Evolutionary conservation across 257 asterid genomes (phyloP), one percentile per base, ranked within the genome.

Genomic region (Ophiorrhiza pumila): DNA sequence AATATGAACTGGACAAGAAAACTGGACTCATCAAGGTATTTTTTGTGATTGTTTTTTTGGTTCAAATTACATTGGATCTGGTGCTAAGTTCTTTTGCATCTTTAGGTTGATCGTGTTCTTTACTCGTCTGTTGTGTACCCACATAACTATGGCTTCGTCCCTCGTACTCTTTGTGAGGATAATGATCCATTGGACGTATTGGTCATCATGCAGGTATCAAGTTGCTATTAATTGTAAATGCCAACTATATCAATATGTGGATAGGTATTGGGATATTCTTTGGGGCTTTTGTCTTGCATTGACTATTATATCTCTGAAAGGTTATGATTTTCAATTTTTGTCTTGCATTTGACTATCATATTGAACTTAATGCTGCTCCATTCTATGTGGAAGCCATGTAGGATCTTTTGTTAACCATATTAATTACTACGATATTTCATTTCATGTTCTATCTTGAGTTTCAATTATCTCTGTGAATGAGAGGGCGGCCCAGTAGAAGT

Each of bases 81-180:
- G 47, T 73, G 63, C 78, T 58, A 42, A 81, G 56, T 34, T 65
- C 12, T 42, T 57, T 53, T 81, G 25, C 55, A 55, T 72, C 46
- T 81, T 62, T 85, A 95, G 99, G 97, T 95, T 78, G 98, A 95
- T 80, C 98, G 99, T 29, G 79, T 95, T 83, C 97, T 95, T 59
- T 90, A 95, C 83, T 92, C 99, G 50, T 91, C 98, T 42, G 98
- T 95, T 74, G 99, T 95, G 72, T 95, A 95, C 80, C 98, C 99
- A 62, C 99, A 95, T 81, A 95, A 95, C 95, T 95, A 92, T 80
- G 99, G 99, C 57, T 94, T 94, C 80, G 76, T 94, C 81, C 99
- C 99, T 75, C 97, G 98, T 75, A 91, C 99, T 59, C 88, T 94
- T 55, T 95, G 98, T 39, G 97, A 92, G 77, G 99, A 95, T 83